phyloP scores from a whole-genome alignment of 2,329 filamentous ascomycete genomes.

The Cladosporium sphaerospermum region DNA sequence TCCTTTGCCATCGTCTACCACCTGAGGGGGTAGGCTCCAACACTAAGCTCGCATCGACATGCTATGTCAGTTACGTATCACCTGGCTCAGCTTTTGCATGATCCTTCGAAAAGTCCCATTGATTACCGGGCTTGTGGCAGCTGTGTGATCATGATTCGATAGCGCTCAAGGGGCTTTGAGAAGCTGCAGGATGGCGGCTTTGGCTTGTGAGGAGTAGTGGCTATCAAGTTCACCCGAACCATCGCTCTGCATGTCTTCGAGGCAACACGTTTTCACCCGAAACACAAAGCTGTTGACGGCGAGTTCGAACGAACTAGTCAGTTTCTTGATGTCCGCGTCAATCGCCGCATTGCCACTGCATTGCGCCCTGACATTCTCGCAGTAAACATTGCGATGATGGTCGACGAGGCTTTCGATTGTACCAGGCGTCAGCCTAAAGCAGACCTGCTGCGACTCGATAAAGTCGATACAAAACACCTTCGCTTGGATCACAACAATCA shows the following conservation, averaged over 20 bases:
- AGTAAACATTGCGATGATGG: background rate
- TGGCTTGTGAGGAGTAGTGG: background rate
- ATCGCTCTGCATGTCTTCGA: background rate
- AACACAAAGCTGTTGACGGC: background rate
- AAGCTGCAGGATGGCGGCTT: background rate
- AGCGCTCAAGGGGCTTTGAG: background rate
- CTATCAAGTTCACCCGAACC: background rate
- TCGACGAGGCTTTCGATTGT: background rate
- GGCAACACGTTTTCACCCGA: background rate
- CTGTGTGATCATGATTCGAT: background rate
- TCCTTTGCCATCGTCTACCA: background rate
- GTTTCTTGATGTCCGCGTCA: background rate
- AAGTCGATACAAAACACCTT: conserved; percentile 2
- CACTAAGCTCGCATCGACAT: background rate
- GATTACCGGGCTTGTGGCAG: too few species aligned
- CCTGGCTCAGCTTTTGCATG: too few species aligned
- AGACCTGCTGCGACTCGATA: background rate
- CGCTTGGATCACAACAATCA: background rate
- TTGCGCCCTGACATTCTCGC: background rate
- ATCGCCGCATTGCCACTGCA: background rate
- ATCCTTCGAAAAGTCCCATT: too few species aligned
- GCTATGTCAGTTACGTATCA: too few species aligned
- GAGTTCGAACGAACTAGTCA: background rate
- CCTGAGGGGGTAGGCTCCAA: background rate
- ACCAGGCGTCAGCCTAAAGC: background rate